Evolutionary conservation across 192 early-diverging fungal species (phyloP).

Genomic region (Entophlyctis helioformis): DNA sequence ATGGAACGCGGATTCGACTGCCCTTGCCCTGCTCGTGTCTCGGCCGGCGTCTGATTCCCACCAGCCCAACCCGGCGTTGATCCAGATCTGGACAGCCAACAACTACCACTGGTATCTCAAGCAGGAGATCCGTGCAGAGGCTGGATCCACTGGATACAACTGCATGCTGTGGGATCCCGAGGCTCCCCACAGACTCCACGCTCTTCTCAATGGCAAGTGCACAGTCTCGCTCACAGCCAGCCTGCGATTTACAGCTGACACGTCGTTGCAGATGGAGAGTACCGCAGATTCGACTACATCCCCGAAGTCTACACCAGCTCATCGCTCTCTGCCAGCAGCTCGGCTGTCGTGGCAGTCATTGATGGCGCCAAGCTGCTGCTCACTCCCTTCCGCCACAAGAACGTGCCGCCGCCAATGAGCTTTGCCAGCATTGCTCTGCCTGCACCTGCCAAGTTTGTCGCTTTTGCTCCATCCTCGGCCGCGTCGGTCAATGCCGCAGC

Average conservation of each 20-base stretch:
- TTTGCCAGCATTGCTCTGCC: conserved; percentile 24
- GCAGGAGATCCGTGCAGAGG: conserved; percentile 56
- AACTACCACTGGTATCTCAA: conserved; percentile 98
- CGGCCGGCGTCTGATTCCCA: not conserved
- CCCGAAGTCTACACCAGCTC: conserved; percentile 28
- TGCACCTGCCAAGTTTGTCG: conserved; percentile 36
- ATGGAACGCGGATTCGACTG: conserved; percentile 89
- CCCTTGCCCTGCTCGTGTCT: conserved; percentile 49
- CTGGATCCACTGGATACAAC: conserved; percentile 19
- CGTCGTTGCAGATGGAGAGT: conserved; percentile 20
- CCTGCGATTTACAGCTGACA: no score
- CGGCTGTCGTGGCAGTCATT: conserved; percentile 59
- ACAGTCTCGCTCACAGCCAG: no score
- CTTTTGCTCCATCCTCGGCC: conserved; percentile 53
- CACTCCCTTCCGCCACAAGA: conserved; percentile 70
- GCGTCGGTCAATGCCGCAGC: no score
- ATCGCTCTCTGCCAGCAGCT: conserved; percentile 19
- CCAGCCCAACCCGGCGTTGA: conserved; percentile 3
- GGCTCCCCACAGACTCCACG: conserved; percentile 46
- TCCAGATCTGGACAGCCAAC: conserved; percentile 85
- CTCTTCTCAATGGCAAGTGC: conserved; percentile 4
- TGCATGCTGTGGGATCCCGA: conserved; percentile 79
- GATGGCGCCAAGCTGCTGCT: conserved; percentile 51
- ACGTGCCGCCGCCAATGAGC: conserved; percentile 94
- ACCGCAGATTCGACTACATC: conserved; percentile 20